Evolutionary conservation across 768 basidiomycete genomes (phyloP), one percentile per base, ranked within the genome.

Genomic region (Harrya chromipes): DNA sequence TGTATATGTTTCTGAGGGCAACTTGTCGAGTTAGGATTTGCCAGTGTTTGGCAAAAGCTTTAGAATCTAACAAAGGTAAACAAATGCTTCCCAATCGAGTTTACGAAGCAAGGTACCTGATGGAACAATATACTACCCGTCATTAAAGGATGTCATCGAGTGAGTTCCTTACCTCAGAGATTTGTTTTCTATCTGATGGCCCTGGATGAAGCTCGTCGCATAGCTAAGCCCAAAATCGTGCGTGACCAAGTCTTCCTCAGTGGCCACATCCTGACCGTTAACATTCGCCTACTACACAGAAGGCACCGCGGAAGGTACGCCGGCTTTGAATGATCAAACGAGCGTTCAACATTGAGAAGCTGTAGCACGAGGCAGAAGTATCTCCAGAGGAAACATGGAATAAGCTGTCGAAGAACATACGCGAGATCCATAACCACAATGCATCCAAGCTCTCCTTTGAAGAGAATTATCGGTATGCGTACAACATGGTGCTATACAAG

Each of bases 341-440:
- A 24, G 6, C 17, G 24, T 43, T 34, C 6, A 8, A 31, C 33
- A 46, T 31, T 57, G 13, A 58, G 37, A 41, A 24, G 45, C 21
- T 55, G 33, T 54, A 92, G 90, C 85, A 83, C 68, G 86, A 84
- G 10, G 78, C 82, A 19, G 83, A 83, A 49, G 78, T 88, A 40
- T 83, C 88, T n/a, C 77, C 84, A 23, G 85, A 91, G 37, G 84
- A 89, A 56, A 94, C 86, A 37, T 97, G 94, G 91, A 65, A 76
- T 6, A 82, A 82, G 56, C 75, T 99, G 12, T 76, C 90, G 11
- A 74, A 76, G 53, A 97, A 97, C 55, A 94, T 99, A 58, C 78
- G 83, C 50, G 92, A 95, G 75, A 97, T 99, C 44, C 92, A 95
- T 66, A 87, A 90, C 58, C 91, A 95, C 69, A 92, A 95, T 67